These are phyloP conservation scores for Halophytophthora batemanensis DNA, from an alignment of 352 stramenopile genomes.

Conservation along the genomic window DNA sequence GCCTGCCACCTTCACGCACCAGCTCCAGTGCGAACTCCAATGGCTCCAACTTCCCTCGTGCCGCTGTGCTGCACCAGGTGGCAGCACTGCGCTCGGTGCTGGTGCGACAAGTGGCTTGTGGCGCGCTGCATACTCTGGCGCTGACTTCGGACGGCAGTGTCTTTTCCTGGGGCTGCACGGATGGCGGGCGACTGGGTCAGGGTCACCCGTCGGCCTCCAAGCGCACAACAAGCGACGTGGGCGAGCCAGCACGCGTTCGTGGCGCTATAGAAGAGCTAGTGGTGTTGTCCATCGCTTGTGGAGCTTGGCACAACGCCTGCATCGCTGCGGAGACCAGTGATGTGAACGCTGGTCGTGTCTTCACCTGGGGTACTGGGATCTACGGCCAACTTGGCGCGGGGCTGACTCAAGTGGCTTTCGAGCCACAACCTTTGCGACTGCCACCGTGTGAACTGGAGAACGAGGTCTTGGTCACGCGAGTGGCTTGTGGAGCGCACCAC, in stretches of 20 bases:
- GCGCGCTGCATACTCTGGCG: slow-evolving; percentile 89
- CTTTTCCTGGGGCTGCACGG: slow-evolving; percentile 93
- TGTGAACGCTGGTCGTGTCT: slow-evolving; percentile 33
- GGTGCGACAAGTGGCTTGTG: slow-evolving; percentile 83
- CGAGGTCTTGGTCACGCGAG: slow-evolving; percentile 34
- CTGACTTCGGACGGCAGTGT: slow-evolving; percentile 83
- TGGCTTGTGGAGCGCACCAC: slow-evolving; percentile 71
- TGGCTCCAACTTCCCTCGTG: slow-evolving; percentile 37
- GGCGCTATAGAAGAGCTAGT: slow-evolving; percentile 31
- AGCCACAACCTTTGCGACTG: slow-evolving; percentile 37
- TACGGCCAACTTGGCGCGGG: slow-evolving; percentile 67
- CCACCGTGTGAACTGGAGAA: slow-evolving; percentile 23
- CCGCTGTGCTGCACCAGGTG: slow-evolving; percentile 58
- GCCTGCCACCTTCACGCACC: slow-evolving; percentile 16
- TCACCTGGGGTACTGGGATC: slow-evolving; percentile 70
- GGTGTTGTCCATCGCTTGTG: slow-evolving; percentile 60
- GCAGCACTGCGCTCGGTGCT: slow-evolving; percentile 40
- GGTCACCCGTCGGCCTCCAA: slow-evolving; percentile 13
- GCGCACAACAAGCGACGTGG: slow-evolving; percentile 14
- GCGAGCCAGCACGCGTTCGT: slow-evolving; percentile 30
- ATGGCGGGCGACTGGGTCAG: slow-evolving; percentile 72
- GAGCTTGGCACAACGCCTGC: slow-evolving; percentile 71
- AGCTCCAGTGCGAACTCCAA: slow-evolving; percentile 9
- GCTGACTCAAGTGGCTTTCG: slow-evolving; percentile 37
- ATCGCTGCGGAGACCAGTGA: slow-evolving; percentile 27